phyloP scores from a whole-genome alignment of 192 early-diverging fungal genomes.

The Chytriomyces hyalinus region DNA sequence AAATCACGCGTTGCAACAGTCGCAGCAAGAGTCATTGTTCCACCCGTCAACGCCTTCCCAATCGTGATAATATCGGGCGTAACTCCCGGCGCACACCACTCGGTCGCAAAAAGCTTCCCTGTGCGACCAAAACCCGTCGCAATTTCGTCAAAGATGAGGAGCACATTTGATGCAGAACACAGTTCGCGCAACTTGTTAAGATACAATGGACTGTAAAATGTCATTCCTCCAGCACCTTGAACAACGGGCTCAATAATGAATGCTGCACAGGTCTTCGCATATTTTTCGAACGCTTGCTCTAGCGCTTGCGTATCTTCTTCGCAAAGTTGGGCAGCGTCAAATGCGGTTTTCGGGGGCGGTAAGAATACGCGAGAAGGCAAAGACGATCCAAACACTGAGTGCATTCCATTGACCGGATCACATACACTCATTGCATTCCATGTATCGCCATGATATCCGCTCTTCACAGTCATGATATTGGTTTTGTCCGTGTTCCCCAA shows the following conservation, averaged over 20 bases:
- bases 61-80: slow-evolving; percentile 78
- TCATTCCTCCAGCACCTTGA: slow-evolving; percentile 86
- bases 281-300: slow-evolving; percentile 1
- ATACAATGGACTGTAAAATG: slow-evolving; percentile 79
- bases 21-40: slow-evolving; percentile 70
- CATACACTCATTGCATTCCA: slow-evolving; percentile 85
- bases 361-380: slow-evolving; percentile 23
- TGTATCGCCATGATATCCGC: slow-evolving; percentile 88
- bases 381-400: slow-evolving; percentile 9
- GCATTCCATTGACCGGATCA: slow-evolving; percentile 41
- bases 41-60: slow-evolving; percentile 81
- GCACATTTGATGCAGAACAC: slow-evolving; percentile 50
- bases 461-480: slow-evolving; percentile 54
- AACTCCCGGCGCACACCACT: slow-evolving; percentile 16
- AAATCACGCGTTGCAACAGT: slow-evolving; percentile 69
- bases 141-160: slow-evolving; percentile 84
- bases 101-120: slow-evolving; percentile 26
- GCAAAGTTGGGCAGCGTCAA: slow-evolving; percentile 41
- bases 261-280: slow-evolving; percentile 36
- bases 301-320: slow-evolving; percentile 48
- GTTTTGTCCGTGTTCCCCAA: slow-evolving; percentile 17
- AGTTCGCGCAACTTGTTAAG: slow-evolving; percentile 68
- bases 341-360: slow-evolving; percentile 18
- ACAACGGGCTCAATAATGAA: slow-evolving; percentile 79
- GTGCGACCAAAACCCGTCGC: slow-evolving; percentile 50